phyloP scores from a whole-genome alignment of 805 yeast species.

The Aciculoconidium aculeatum region DNA sequence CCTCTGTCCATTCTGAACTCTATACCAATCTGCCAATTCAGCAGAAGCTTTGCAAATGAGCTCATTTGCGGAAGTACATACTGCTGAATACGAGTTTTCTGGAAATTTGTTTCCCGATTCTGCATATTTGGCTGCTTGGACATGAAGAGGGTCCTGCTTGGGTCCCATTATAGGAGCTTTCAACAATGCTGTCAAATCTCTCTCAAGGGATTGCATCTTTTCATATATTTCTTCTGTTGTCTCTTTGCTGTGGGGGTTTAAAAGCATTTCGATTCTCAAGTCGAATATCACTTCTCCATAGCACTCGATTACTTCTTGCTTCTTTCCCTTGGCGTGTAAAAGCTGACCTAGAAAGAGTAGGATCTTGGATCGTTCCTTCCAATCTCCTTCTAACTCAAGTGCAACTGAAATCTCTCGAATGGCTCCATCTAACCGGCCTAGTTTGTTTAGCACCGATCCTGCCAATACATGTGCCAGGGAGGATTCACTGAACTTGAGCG shows the following conservation, averaged over 20 bases:
- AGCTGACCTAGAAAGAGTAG: slow-evolving; percentile 12
- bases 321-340: slow-evolving; percentile 12
- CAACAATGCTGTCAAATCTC: no score
- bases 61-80: no score
- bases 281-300: slow-evolving; percentile 11
- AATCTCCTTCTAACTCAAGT: slow-evolving; percentile 16
- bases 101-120: slow-evolving; percentile 12
- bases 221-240: no score
- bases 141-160: slow-evolving; percentile 11
- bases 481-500: no score
- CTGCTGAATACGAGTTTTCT: slow-evolving; percentile 12
- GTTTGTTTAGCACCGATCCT: slow-evolving; percentile 13
- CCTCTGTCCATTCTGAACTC: no score
- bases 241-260: no score
- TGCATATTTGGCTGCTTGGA: slow-evolving; percentile 16
- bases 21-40: no score
- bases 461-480: no score
- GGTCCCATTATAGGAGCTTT: slow-evolving; percentile 1
- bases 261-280: no score
- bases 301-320: slow-evolving; percentile 8
- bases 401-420: slow-evolving; percentile 21
- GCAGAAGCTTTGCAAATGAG: no score
- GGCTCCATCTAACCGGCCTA: slow-evolving; percentile 20
- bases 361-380: slow-evolving; percentile 11
- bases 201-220: no score